Base-by-base conservation (phyloP, 2,329 filamentous ascomycete genomes). In the Neonectria ditissima region DNA sequence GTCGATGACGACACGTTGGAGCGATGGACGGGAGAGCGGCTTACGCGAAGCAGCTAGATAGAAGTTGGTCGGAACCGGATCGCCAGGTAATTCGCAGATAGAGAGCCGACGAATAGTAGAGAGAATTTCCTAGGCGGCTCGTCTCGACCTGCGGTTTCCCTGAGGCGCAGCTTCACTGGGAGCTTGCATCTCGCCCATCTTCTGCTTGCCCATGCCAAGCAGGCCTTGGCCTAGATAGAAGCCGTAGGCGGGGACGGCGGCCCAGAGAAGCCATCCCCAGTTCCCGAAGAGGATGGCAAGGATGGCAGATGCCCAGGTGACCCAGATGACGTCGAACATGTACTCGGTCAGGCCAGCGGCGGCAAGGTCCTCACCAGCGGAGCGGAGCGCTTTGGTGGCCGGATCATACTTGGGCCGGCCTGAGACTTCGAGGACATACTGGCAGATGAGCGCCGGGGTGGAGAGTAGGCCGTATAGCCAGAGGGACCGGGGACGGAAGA, bases 251-350 rank as follows among this genome's bases (percentile, higher is more conserved):
- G 87, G 87, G 4, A 89, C 81, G 22, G 84, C 75, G 16, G 80
- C 74, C 85, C 85, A 89, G 11, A 88, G 71, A 20, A 87, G 75
- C 86, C 86, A 89, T 14, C 81, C 92, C 82, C 91, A 91, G 77
- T 97, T 94, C 4, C 96, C 96, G 51, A 95, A 87, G 28, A 97
- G 67, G 16, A 91, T 86, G 14, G 91, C 94, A n/a, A 91, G 78
- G 9, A 90, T 80, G 43, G 93, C 82, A 57, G 90, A 92, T 11
- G 88, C 89, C 90, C 94, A 97, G 0, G 94, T 97, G 82, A 97
- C 93, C 87, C 97, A 98, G 56, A 97, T 83, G 53, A 97, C 88
- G 80, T 99, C 96, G 86, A 97, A 99, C 91, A 98, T 93, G 83
- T 97, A 98, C 81, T 97, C 96, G 11, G 95, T 98, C 82, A 99